These are phyloP conservation scores for Yamadazyma atmosphaerica DNA, from an alignment of 1,139 yeast species.

Conservation along the genomic window DNA sequence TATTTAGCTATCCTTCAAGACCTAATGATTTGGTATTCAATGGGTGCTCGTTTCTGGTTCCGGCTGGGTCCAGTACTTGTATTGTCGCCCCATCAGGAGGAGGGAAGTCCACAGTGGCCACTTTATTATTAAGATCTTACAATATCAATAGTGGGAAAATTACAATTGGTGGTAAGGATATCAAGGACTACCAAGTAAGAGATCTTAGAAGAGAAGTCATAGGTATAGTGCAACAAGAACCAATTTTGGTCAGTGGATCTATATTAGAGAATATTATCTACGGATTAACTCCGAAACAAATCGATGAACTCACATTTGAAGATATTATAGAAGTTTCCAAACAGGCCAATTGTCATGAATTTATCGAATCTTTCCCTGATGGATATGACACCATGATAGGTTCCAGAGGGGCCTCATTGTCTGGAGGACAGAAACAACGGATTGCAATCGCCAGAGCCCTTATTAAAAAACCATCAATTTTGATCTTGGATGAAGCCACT, in stretches of 20 bases:
- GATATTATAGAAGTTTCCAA: constrained; percentile 44
- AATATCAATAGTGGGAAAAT: constrained; percentile 57
- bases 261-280: constrained; percentile 78
- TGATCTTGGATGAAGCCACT: constrained; percentile 76
- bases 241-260: constrained; percentile 75
- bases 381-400: constrained; percentile 56
- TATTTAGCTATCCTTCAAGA: constrained; percentile 84
- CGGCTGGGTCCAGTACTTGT: constrained; percentile 79
- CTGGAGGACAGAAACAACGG: constrained; percentile 91
- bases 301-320: constrained; percentile 38
- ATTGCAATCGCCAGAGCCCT: constrained; percentile 85
- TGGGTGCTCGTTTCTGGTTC: constrained; percentile 58
- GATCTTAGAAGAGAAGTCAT: constrained; percentile 67
- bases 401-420: constrained; percentile 56
- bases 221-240: constrained; percentile 90
- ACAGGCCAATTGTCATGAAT: constrained; percentile 59
- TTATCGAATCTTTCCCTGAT: constrained; percentile 50
- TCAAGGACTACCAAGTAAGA: constrained; percentile 64
- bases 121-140: constrained; percentile 71
- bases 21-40: constrained; percentile 71
- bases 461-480: constrained; percentile 59
- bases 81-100: constrained; percentile 92
- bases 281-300: constrained; percentile 61
- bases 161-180: constrained; percentile 63
- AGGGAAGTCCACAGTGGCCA: constrained; percentile 85